phyloP scores from a whole-genome alignment of 305 asterid species.

The Fraxinus velutina region DNA sequence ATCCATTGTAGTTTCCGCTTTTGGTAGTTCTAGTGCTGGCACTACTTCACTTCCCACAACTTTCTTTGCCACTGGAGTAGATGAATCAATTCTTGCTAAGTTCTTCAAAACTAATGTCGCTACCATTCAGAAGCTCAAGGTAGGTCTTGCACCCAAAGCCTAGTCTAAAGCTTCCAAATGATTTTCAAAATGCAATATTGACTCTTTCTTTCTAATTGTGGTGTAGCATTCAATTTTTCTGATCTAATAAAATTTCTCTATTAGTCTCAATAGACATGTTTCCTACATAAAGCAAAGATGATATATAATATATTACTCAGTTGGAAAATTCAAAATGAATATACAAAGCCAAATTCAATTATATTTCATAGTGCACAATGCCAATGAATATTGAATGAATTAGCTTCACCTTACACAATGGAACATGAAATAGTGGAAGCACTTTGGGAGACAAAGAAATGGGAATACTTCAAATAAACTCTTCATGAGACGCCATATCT shows the following conservation, averaged over 20 bases:
- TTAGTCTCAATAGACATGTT: neutral
- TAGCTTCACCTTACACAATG: neutral
- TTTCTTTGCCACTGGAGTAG: neutral
- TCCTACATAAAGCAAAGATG: neutral
- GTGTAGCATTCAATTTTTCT: neutral
- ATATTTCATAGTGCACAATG: neutral
- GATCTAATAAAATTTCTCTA: neutral
- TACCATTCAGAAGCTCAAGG: neutral
- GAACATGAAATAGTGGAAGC: neutral
- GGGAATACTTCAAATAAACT: neutral
- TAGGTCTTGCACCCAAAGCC: neutral
- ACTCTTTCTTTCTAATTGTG: neutral
- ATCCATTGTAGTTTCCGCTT: constrained; percentile 1
- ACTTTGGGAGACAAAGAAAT: neutral
- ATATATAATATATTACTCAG: neutral
- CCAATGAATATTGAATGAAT: neutral
- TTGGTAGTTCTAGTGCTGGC: constrained; percentile 17
- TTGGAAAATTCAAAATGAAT: neutral
- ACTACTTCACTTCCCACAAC: neutral
- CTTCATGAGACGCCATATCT: neutral
- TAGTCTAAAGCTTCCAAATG: neutral
- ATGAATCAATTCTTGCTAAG: neutral
- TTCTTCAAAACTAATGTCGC: neutral
- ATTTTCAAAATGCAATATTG: neutral
- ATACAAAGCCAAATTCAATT: neutral